Evolutionary conservation across 768 basidiomycete genomes (phyloP).

Genomic region (Pleurotus citrinopileatus): DNA sequence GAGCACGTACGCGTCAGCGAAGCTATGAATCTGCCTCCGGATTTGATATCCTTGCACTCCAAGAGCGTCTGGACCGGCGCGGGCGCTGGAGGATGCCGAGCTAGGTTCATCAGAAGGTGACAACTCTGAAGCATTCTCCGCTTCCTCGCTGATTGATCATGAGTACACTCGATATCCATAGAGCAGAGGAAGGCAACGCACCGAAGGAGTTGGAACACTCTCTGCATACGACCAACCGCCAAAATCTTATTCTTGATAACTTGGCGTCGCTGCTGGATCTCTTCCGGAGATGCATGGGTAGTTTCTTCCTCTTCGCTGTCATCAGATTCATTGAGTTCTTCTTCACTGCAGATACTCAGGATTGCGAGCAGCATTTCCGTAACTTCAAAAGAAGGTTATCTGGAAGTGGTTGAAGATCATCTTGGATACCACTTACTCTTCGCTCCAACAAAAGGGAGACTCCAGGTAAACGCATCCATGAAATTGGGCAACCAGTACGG

Average conservation of each 20-base stretch:
- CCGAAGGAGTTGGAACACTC: slow-evolving; percentile 88
- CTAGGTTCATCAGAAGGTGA: slow-evolving; percentile 28
- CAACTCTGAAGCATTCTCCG: slow-evolving; percentile 76
- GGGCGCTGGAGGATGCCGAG: slow-evolving; percentile 23
- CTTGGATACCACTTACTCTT: slow-evolving; percentile 67
- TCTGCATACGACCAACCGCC: slow-evolving; percentile 88
- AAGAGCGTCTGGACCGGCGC: slow-evolving; percentile 52
- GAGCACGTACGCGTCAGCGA: slow-evolving; percentile 69
- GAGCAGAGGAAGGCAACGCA: slow-evolving; percentile 29
- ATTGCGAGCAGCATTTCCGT: slow-evolving; percentile 98
- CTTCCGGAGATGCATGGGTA: slow-evolving; percentile 31
- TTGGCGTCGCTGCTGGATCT: slow-evolving; percentile 55
- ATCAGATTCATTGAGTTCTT: slow-evolving; percentile 68
- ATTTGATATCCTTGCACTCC: slow-evolving; percentile 60
- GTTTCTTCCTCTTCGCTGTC: slow-evolving; percentile 34
- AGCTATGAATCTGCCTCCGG: slow-evolving; percentile 60
- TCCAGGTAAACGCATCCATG: slow-evolving; percentile 98
- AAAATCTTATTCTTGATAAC: slow-evolving; percentile 93
- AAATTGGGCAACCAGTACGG: slow-evolving; percentile 97
- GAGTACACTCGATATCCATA: slow-evolving; percentile 4
- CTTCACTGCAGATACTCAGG: slow-evolving; percentile 88
- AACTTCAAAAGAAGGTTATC: slow-evolving; percentile 44
- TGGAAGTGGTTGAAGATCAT: slow-evolving; percentile 13
- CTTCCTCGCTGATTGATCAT: slow-evolving; percentile 55
- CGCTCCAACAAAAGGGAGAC: slow-evolving; percentile 92